Conservation (phyloP, 2,329 filamentous ascomycete species). For the Ophiocordyceps australis region DNA sequence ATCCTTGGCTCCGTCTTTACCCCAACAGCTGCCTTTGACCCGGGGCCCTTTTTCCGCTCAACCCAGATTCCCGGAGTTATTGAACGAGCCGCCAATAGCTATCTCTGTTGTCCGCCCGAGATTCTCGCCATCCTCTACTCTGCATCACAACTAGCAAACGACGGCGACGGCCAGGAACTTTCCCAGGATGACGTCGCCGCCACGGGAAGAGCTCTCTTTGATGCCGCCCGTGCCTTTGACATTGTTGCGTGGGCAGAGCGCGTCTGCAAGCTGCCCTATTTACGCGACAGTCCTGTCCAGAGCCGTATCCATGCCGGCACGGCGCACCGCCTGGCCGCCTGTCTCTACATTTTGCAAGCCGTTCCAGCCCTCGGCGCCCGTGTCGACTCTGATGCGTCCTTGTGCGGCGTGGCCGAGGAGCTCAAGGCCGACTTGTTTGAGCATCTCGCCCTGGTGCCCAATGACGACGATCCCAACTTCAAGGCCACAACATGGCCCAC, state of each 20-base stretch:
- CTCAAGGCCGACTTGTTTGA: slow-evolving; percentile 26
- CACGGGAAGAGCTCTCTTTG: slow-evolving; percentile 15
- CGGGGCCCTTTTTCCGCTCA: slow-evolving; percentile 15
- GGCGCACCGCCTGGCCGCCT: slow-evolving; percentile 23
- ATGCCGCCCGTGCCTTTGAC: slow-evolving; percentile 19
- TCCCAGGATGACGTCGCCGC: slow-evolving; percentile 8
- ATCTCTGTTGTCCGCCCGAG: slow-evolving; percentile 25
- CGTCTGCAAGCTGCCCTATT: slow-evolving; percentile 14
- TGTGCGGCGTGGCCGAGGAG: slow-evolving; percentile 9
- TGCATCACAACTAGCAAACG: slow-evolving; percentile 20
- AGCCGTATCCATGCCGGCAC: slow-evolving; percentile 21
- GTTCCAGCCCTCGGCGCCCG: slow-evolving; percentile 11
- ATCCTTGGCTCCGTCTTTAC: slow-evolving; percentile 26
- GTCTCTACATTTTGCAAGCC: slow-evolving; percentile 25
- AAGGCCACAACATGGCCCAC: slow-evolving; percentile 39
- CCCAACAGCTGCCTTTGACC: slow-evolving; percentile 10
- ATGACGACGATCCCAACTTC: slow-evolving; percentile 29
- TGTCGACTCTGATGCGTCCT: slow-evolving; percentile 7
- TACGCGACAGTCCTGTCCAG: slow-evolving; percentile 14
- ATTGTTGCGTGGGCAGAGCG: slow-evolving; percentile 20
- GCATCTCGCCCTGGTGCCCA: slow-evolving; percentile 26
- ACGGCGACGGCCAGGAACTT: too few species aligned
- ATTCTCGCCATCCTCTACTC: slow-evolving; percentile 23
- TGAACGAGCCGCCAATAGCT: slow-evolving; percentile 21
- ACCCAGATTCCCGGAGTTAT: slow-evolving; percentile 18